Conservation (phyloP, 129 eudicot genomes). For the Oenanthe sinensis region DNA sequence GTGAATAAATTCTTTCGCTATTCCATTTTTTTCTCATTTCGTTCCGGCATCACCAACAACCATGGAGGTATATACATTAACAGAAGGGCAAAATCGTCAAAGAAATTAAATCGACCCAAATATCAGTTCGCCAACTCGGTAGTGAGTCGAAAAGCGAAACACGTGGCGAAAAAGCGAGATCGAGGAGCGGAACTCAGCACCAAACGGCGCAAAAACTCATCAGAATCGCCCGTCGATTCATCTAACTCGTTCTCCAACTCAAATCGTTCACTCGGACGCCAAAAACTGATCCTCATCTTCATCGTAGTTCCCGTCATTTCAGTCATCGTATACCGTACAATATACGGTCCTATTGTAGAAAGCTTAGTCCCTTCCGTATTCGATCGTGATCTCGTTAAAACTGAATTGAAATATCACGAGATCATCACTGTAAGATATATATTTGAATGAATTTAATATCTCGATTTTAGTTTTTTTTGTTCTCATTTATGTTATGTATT, state of each 20-base stretch:
- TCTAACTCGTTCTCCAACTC: constrained; percentile 13
- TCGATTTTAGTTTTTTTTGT: background rate
- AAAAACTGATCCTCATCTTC: constrained; percentile 21
- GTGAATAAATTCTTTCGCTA: no score
- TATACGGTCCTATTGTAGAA: constrained; percentile 16
- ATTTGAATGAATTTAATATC: background rate
- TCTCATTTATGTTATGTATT: constrained; percentile 1
- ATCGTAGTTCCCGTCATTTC: constrained; percentile 40
- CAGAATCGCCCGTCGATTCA: constrained; percentile 14
- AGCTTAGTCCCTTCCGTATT: constrained; percentile 27
- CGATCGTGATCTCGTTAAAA: constrained; percentile 41
- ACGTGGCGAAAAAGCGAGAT: constrained; percentile 45
- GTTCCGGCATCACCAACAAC: no score
- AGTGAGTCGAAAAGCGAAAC: background rate
- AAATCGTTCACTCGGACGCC: constrained; percentile 10
- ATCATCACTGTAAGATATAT: constrained; percentile 44
- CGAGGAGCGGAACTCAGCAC: constrained; percentile 27
- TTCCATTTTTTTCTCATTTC: no score
- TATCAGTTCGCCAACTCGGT: background rate
- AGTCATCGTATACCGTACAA: constrained; percentile 29
- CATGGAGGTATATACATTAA: no score
- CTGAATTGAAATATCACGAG: constrained; percentile 37
- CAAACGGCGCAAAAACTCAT: constrained; percentile 29
- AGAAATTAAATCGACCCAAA: background rate
- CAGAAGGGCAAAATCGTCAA: background rate